Evolutionary conservation across 2,329 filamentous ascomycete species (phyloP).

Genomic region (Phialemoniopsis sp.): DNA sequence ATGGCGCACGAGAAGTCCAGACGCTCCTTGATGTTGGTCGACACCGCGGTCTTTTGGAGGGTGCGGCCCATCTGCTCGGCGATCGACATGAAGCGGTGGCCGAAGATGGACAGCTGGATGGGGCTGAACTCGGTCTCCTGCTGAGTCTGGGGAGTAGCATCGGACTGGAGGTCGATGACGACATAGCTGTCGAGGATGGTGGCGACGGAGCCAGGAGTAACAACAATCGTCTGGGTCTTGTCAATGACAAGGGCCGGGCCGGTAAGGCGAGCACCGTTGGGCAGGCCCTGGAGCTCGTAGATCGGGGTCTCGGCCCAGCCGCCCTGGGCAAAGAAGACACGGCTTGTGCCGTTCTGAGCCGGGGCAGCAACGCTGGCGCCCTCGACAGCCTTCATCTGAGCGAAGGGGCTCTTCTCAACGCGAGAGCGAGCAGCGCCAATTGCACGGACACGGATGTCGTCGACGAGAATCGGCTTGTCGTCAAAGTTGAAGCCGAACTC

Average conservation of each 20-base stretch:
- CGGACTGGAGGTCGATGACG: conserved; percentile 62
- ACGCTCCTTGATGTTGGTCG: conserved; percentile 68
- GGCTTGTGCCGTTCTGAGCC: too few species aligned
- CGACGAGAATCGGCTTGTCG: conserved; percentile 62
- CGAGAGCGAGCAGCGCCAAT: conserved; percentile 61
- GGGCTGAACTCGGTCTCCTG: conserved; percentile 50
- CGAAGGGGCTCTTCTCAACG: conserved; percentile 61
- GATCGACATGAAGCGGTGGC: conserved; percentile 70
- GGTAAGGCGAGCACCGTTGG: conserved; percentile 53
- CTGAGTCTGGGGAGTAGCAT: conserved; percentile 15
- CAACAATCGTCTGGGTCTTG: conserved; percentile 65
- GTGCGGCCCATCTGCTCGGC: conserved; percentile 69
- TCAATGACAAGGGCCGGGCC: conserved; percentile 66
- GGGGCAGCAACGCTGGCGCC: too few species aligned
- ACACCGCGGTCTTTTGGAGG: conserved; percentile 66
- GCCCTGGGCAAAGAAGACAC: conserved; percentile 55
- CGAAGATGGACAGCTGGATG: conserved; percentile 66
- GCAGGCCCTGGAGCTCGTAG: conserved; percentile 61
- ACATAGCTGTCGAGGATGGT: conserved; percentile 65
- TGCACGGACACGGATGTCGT: conserved; percentile 65
- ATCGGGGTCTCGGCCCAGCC: conserved; percentile 50
- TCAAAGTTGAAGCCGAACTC: conserved; percentile 70
- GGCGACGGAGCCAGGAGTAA: conserved; percentile 60
- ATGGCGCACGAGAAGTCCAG: conserved; percentile 70
- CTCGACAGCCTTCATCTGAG: conserved; percentile 42